These are phyloP conservation scores for Naganishia albida DNA, from an alignment of 1,284 basidiomycete genomes.

Conservation along the genomic window DNA sequence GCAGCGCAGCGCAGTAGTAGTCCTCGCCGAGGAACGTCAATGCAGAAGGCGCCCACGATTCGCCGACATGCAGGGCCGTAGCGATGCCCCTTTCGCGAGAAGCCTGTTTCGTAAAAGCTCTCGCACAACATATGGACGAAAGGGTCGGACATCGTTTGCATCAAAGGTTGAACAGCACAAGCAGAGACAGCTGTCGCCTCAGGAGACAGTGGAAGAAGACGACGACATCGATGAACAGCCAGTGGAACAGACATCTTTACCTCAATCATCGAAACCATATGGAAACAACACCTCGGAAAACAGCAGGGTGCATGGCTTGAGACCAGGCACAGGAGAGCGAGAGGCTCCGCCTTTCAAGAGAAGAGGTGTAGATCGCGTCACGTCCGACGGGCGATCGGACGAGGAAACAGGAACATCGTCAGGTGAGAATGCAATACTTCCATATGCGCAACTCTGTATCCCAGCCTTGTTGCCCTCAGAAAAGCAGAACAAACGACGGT, in stretches of 20 bases:
- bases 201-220: too few relatives aligned
- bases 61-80: slow-evolving; percentile 1
- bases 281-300: background rate
- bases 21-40: background rate
- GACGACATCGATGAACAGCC: too few relatives aligned
- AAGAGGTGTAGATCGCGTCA: background rate
- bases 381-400: background rate
- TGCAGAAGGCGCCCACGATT: background rate
- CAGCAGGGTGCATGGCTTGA: background rate
- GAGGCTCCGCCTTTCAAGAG: background rate
- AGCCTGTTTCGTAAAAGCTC: slow-evolving; percentile 18
- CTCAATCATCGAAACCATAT: background rate
- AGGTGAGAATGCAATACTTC: background rate
- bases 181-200: too few relatives aligned
- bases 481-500: background rate
- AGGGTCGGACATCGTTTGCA: background rate
- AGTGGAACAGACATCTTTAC: background rate
- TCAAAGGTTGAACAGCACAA: background rate
- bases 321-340: background rate
- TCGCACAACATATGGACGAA: slow-evolving; percentile 12
- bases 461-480: background rate
- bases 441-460: background rate
- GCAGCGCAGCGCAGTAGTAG: background rate
- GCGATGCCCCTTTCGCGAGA: background rate
- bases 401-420: background rate